Evolutionary conservation across 2,329 filamentous ascomycete genomes (phyloP).

Genomic region (Didymella pomorum): DNA sequence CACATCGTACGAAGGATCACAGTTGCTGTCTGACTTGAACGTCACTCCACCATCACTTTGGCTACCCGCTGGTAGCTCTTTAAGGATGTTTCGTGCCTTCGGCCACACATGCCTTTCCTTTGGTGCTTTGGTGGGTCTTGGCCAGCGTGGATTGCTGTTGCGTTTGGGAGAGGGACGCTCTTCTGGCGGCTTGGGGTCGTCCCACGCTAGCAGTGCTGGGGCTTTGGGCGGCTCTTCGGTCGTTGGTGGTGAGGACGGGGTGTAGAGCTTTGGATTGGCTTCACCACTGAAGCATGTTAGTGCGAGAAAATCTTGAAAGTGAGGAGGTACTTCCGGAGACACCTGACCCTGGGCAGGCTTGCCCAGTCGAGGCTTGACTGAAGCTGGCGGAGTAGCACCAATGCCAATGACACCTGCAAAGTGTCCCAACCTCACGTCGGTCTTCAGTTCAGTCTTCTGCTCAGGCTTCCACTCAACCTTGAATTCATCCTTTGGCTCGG

Average conservation of each 20-base stretch:
- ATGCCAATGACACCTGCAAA: conserved; percentile 3
- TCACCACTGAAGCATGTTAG: conserved; percentile 6
- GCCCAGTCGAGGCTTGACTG: conserved; percentile 16
- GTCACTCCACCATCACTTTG: conserved; percentile 36
- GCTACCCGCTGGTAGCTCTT: conserved; percentile 22
- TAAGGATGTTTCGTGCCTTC: conserved; percentile 41
- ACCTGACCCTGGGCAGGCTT: background rate
- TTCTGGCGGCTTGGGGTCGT: conserved; percentile 13
- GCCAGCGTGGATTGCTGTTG: conserved; percentile 30
- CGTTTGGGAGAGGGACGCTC: conserved; percentile 8
- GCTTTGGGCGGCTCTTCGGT: conserved; percentile 1
- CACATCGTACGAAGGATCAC: conserved; percentile 46
- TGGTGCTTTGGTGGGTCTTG: conserved; percentile 11
- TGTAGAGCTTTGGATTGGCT: background rate
- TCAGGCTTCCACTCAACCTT: too few relatives aligned
- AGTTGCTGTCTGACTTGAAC: conserved; percentile 39
- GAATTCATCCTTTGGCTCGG: background rate
- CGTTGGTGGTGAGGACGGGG: conserved; percentile 14
- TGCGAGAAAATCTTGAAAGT: background rate
- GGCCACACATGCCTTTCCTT: conserved; percentile 34
- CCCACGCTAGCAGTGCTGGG: conserved; percentile 21
- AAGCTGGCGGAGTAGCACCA: conserved; percentile 8
- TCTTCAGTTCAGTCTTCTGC: background rate
- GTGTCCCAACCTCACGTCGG: conserved; percentile 11
- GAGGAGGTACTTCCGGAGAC: conserved; percentile 1